Percentiles rank a stretch among this genome's conserved stretches.
Evolutionary conservation across 2,329 filamentous ascomycete species (phyloP).

Genomic region (Neopestalotiopsis clavispora): DNA sequence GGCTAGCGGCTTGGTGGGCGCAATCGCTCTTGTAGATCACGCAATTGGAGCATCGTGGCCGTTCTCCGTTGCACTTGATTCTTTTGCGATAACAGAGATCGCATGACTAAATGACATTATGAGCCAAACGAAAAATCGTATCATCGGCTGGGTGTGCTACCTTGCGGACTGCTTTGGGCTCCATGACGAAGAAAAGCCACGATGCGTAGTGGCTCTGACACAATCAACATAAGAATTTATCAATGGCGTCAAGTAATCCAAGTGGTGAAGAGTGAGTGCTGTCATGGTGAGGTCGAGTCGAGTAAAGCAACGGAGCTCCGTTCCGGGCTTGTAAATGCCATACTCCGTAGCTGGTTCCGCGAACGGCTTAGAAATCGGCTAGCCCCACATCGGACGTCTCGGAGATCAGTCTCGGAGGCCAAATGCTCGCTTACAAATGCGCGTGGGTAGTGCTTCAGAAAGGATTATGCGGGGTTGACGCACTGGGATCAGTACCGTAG

Average conservation of each 20-base stretch:
- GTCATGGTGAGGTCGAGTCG: background rate
- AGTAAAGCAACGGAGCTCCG: background rate
- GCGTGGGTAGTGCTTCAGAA: background rate
- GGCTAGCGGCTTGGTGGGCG: background rate
- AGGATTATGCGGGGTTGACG: background rate
- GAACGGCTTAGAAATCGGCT: constrained; percentile 1
- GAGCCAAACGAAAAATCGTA: background rate
- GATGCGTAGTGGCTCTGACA: background rate
- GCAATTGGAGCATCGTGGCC: background rate
- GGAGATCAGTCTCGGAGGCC: too few relatives aligned
- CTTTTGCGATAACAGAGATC: constrained; percentile 1
- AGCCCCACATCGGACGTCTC: background rate
- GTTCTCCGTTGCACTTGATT: background rate
- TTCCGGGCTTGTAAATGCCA: background rate
- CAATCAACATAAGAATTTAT: background rate
- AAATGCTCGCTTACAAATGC: background rate
- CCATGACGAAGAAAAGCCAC: background rate
- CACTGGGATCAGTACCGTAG: background rate
- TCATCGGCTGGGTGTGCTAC: background rate
- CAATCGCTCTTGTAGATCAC: background rate
- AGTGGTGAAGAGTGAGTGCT: background rate
- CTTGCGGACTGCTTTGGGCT: background rate
- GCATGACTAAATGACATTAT: background rate
- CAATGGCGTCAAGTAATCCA: background rate
- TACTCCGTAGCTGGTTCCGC: background rate